Evolutionary conservation across 345 rosid genomes (phyloP), one percentile per base, ranked within the genome.

Genomic region (Raphanus sativus): DNA sequence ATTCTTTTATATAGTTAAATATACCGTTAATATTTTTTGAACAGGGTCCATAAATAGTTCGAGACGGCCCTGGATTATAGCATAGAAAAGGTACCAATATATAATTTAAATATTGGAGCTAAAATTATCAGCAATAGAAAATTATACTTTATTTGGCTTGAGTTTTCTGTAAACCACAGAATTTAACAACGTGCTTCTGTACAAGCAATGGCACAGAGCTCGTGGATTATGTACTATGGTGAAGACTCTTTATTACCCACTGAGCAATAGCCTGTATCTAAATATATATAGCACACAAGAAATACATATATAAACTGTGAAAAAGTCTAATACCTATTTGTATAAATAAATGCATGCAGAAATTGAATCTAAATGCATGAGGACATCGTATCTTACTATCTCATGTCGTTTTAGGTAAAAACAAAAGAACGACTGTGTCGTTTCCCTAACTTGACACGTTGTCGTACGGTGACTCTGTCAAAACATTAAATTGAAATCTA

Each of bases 381-480:
- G 67, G 65, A 63, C 34, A 78, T 4, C 16, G 73, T 62, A 74
- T 69, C 65, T 74, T 12, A 8, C 69, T 54, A 55, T 69, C 75
- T 62, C 70, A 62, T 79, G 79, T 79, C 82, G 71, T 62, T 74
- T 17, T 69, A 38, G 30, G 60, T 40, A 60, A 78, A 78, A 78
- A 72, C 69, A 72, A 72, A 33, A 59, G 7, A 74, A 68, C 26
- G 3, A 62, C 66, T 69, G 75, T 61, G 65, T 69, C 67, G 33
- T 62, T 69, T 55, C 80, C 69, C 73, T 71, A 65, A 63, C 71
- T 69, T 60, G 86, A 81, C 87, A 81, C 74, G 72, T 84, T 64
- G 28, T 65, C 73, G 75, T 75, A 69, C 78, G 77, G 58, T 69
- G 25, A 58, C 70, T 74, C 70, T 74, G 70, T 21, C 71, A 74